These are phyloP conservation scores for Atkinsonella hypoxylon DNA, from an alignment of 2,329 filamentous ascomycete species.

Conservation along the genomic window DNA sequence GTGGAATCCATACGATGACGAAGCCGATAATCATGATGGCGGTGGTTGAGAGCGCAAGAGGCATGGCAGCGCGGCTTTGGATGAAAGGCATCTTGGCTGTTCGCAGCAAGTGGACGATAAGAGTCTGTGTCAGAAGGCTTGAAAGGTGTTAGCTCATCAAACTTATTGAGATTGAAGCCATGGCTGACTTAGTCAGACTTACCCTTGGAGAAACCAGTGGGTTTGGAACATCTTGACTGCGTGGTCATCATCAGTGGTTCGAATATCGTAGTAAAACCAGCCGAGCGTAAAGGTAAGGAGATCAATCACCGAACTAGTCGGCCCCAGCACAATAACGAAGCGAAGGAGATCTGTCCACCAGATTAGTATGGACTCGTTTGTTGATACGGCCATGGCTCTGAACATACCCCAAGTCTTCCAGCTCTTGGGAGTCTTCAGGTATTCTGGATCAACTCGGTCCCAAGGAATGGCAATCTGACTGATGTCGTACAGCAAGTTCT, in stretches of 20 bases:
- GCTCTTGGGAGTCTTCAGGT: slow-evolving; percentile 14
- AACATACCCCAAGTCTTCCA: slow-evolving; percentile 13
- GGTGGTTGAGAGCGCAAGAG: slow-evolving; percentile 13
- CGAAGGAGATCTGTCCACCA: slow-evolving; percentile 14
- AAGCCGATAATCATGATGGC: slow-evolving; percentile 16
- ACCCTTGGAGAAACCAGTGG: slow-evolving; percentile 18
- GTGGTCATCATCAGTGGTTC: slow-evolving; percentile 5
- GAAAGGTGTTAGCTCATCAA: neutral
- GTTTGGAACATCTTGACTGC: slow-evolving; percentile 13
- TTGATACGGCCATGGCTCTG: neutral
- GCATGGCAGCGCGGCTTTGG: slow-evolving; percentile 12
- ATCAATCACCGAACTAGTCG: slow-evolving; percentile 18
- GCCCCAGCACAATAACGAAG: slow-evolving; percentile 16
- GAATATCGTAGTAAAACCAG: slow-evolving; percentile 15
- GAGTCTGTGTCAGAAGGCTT: slow-evolving; percentile 16
- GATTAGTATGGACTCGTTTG: neutral
- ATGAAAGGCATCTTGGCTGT: slow-evolving; percentile 16
- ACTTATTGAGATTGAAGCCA: no score
- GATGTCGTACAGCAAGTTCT: slow-evolving; percentile 19
- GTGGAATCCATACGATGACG: slow-evolving; percentile 14
- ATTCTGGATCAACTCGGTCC: slow-evolving; percentile 17
- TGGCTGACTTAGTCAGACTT: neutral
- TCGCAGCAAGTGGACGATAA: slow-evolving; percentile 17
- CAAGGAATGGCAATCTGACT: slow-evolving; percentile 19
- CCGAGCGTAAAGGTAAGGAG: slow-evolving; percentile 13